Conservation (phyloP, 441 rosid genomes). For the Raphanus hybrid region DNA sequence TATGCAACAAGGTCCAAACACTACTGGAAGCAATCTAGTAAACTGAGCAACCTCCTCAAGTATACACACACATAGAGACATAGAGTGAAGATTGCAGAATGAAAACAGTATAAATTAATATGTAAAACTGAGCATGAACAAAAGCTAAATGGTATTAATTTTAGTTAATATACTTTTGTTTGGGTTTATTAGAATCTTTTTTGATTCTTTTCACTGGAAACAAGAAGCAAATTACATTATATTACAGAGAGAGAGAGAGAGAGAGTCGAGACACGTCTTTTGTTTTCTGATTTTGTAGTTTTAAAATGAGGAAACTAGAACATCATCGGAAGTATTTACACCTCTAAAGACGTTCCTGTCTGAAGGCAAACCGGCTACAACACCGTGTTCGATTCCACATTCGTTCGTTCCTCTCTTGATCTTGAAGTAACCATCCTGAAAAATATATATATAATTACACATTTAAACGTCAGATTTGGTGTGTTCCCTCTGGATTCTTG, state of each 20-base stretch:
- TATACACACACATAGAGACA: constrained; percentile 21
- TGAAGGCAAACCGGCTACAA: constrained; percentile 85
- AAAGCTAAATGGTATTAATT: not conserved
- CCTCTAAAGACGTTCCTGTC: constrained; percentile 61
- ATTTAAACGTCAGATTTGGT: not conserved
- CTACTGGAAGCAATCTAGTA: constrained; percentile 64
- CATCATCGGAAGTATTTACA: constrained; percentile 47
- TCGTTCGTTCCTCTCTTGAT: constrained; percentile 88
- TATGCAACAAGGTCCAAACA: constrained; percentile 49
- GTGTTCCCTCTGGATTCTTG: not conserved
- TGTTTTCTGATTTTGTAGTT: constrained; percentile 17
- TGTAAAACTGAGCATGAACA: constrained; percentile 15
- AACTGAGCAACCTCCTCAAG: constrained; percentile 39
- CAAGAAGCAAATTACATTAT: constrained; percentile 17
- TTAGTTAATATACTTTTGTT: not conserved
- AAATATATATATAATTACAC: not conserved
- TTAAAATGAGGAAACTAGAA: constrained; percentile 51
- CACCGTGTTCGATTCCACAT: constrained; percentile 84
- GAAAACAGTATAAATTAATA: constrained; percentile 22
- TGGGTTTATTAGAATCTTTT: not conserved
- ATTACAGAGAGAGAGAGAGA: constrained; percentile 11
- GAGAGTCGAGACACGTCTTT: not conserved
- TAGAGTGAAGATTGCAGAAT: constrained; percentile 10
- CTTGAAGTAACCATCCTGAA: constrained; percentile 91
- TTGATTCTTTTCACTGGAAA: constrained; percentile 10